Conservation (phyloP, 176 grass and related monocot species). For the Tillandsia leiboldiana region DNA sequence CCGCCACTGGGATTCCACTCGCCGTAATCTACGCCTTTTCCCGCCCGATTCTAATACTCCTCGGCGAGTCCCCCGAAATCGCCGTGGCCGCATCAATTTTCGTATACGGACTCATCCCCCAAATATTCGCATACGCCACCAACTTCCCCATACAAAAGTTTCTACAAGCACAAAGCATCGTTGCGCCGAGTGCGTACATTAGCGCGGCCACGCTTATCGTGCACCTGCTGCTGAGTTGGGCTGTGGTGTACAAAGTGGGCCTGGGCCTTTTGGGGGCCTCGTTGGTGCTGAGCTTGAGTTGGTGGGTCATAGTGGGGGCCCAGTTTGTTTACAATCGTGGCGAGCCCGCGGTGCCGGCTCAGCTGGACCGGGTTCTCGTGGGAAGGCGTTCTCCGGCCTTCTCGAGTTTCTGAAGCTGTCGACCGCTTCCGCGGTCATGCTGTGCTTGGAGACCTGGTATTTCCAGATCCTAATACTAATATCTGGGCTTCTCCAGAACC, state of each 20-base stretch:
- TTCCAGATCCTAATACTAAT: constrained; percentile 58
- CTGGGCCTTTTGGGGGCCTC: no score
- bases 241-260: no score
- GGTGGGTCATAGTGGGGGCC: no score
- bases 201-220: no score
- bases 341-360: no score
- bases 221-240: no score
- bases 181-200: no score
- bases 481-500: constrained; percentile 43
- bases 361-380: no score
- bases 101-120: constrained; percentile 33
- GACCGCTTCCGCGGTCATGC: constrained; percentile 34
- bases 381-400: constrained; percentile 42
- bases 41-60: constrained; percentile 16
- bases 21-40: constrained; percentile 49
- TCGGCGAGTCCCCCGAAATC: constrained; percentile 35
- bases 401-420: constrained; percentile 35
- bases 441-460: constrained; percentile 67
- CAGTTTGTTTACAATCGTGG: no score
- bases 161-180: no score
- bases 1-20: constrained; percentile 37
- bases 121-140: no score
- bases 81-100: constrained; percentile 29
- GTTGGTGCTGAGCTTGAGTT: no score
- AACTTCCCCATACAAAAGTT: constrained; percentile 53